These are phyloP conservation scores for Talaromyces sp. DNA, from an alignment of 2,329 filamentous ascomycete species.

Conservation along the genomic window DNA sequence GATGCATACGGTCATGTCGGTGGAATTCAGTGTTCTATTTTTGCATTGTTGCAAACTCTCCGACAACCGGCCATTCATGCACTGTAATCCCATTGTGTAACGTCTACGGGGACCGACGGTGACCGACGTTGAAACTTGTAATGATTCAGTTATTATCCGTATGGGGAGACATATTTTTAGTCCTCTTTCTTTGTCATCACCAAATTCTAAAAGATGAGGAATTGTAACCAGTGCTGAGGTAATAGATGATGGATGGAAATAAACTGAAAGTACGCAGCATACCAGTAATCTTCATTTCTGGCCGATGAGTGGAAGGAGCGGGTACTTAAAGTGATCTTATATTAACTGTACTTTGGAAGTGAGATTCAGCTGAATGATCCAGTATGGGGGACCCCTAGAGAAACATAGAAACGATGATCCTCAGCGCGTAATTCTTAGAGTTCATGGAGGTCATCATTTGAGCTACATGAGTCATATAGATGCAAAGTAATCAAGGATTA, in stretches of 20 bases:
- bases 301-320: not conserved
- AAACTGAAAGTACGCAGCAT: too few species aligned
- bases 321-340: not conserved
- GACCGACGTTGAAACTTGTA: too few species aligned
- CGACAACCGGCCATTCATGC: not conserved
- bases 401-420: not conserved
- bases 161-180: too few species aligned
- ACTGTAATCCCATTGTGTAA: not conserved
- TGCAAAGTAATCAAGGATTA: too few species aligned
- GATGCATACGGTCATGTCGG: not conserved
- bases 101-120: too few species aligned
- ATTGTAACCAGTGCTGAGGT: too few species aligned
- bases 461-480: not conserved
- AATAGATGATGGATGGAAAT: too few species aligned
- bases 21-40: not conserved
- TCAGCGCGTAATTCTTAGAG: not conserved
- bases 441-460: not conserved
- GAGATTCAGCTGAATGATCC: not conserved
- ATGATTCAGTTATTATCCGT: too few species aligned
- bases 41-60: not conserved
- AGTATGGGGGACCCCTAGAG: not conserved
- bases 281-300: not conserved
- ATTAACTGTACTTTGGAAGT: not conserved
- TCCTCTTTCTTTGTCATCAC: too few species aligned
- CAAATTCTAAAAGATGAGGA: too few species aligned